Base-by-base conservation (phyloP, 371 early-diverging fungal genomes). In the Mucor sp. region DNA sequence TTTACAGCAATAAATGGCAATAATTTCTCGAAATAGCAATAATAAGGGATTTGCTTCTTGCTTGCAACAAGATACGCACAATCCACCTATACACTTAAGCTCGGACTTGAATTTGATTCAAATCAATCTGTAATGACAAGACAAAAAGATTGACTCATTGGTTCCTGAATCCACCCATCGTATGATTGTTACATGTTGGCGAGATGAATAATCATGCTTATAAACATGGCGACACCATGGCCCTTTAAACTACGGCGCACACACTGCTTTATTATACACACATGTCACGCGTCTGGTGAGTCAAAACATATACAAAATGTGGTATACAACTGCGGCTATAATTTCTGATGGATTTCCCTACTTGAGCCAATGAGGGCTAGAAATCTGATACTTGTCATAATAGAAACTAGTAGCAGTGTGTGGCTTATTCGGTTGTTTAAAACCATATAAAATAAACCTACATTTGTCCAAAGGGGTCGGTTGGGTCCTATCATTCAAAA, bases 301-400 rank as follows among this genome's bases (percentile, higher is more conserved):
- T 53, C 53, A 53, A 53, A 27, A 25, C 23, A 48, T 53, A 23
- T 27, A 53, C 53, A 53, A 27, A 23, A 11, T 19, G 21, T 6
- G 3, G 21, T 47, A 44, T 19, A 19, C 19, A 53, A 53, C 53
- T 53, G 53, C 53, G 53, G 53, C 27, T 53, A 6, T 14, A 53
- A 53, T 41, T 17, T 41, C 19, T 21, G 15, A 27, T 23, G 27
- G 15, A 8, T 6, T 33, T 30, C 30, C 30, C 12, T 2, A 33
- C 39, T 44, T 44, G 23, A 50, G 53, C 53, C 53, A 53, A 53
- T 53, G 27, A 21, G 23, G 27, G 6, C 27, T 12, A 12, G 53
- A 53, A 25, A 53, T 53, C 53, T 53, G 27, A 47, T 57, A 57
- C 21, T 57, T 57, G 57, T 57, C 57, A 57, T 57, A 57, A 33